Conservation (phyloP, 176 grass and related monocot species). For the Aegilops sharonensis region DNA sequence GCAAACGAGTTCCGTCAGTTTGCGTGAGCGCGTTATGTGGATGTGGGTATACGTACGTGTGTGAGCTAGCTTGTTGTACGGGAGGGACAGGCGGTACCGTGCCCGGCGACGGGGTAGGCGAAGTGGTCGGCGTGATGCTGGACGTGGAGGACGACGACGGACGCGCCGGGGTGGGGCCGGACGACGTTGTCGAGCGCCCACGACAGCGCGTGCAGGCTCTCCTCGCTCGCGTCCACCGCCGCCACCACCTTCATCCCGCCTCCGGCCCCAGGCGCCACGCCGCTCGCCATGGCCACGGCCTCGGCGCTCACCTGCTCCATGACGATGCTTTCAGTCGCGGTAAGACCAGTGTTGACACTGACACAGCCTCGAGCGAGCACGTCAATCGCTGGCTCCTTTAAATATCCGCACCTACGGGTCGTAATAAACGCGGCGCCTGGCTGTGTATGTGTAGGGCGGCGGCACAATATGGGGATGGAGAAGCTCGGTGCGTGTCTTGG, state of each 20-base stretch:
- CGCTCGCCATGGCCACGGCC: neutral
- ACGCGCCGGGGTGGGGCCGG: neutral
- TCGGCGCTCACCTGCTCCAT: conserved; percentile 27
- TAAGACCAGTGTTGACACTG: neutral
- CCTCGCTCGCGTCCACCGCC: conserved; percentile 85
- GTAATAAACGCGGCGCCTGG: too few species aligned
- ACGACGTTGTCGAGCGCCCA: conserved; percentile 74
- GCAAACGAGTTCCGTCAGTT: neutral
- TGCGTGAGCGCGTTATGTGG: too few species aligned
- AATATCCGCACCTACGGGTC: neutral
- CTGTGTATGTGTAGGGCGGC: too few species aligned
- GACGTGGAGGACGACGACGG: conserved; percentile 66
- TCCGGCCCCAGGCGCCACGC: neutral
- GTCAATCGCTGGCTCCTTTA: neutral
- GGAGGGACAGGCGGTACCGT: neutral
- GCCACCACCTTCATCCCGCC: conserved; percentile 54
- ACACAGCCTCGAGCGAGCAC: neutral
- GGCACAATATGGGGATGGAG: neutral
- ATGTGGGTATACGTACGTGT: too few species aligned
- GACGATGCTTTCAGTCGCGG: neutral
- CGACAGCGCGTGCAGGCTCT: conserved; percentile 63
- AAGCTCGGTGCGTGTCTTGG: neutral
- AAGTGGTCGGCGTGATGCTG: conserved; percentile 51
- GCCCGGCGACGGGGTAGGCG: conserved; percentile 62
- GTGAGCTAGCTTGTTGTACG: too few species aligned